Conservation (phyloP, 257 asterid genomes). For the Eucommia ulmoides region DNA sequence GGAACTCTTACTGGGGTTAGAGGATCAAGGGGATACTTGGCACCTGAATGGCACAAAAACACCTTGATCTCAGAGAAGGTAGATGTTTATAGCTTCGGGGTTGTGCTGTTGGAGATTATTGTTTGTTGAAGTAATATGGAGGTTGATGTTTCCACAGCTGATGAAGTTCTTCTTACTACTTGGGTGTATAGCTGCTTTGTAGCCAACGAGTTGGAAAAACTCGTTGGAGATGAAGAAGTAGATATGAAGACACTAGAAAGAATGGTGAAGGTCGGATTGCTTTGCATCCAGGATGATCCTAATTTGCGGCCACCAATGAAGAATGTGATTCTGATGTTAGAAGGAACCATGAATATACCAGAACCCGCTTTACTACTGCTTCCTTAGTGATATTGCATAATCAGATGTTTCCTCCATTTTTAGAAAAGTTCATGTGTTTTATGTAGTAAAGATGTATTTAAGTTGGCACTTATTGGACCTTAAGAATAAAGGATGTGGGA, state of each 20-base stretch:
- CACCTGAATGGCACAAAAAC: conserved; percentile 16
- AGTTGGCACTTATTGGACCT: too few relatives aligned
- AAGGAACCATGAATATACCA: conserved; percentile 17
- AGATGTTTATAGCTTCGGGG: conserved; percentile 19
- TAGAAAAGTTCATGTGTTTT: too few relatives aligned
- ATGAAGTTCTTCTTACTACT: conserved; percentile 6
- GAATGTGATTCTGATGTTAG: conserved; percentile 18
- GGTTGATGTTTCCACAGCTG: conserved; percentile 7
- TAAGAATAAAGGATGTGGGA: too few relatives aligned
- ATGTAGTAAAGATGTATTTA: too few relatives aligned
- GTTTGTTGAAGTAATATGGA: conserved; percentile 13
- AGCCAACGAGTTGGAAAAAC: conserved; percentile 7
- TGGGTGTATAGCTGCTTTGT: conserved; percentile 12
- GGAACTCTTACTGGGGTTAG: conserved; percentile 4
- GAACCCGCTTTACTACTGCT: too few relatives aligned
- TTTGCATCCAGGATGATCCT: conserved; percentile 18
- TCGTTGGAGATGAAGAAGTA: conserved; percentile 15
- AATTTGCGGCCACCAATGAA: conserved; percentile 16
- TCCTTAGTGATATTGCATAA: too few relatives aligned
- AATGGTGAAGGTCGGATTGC: conserved; percentile 16
- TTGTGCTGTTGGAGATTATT: conserved; percentile 16
- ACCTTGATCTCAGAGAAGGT: conserved; percentile 12
- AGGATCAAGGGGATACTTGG: conserved; percentile 13
- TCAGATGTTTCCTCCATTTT: too few relatives aligned
- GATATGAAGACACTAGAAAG: conserved; percentile 12